Conservation (phyloP, 768 basidiomycete species). For the Neoboletus magnificus region DNA sequence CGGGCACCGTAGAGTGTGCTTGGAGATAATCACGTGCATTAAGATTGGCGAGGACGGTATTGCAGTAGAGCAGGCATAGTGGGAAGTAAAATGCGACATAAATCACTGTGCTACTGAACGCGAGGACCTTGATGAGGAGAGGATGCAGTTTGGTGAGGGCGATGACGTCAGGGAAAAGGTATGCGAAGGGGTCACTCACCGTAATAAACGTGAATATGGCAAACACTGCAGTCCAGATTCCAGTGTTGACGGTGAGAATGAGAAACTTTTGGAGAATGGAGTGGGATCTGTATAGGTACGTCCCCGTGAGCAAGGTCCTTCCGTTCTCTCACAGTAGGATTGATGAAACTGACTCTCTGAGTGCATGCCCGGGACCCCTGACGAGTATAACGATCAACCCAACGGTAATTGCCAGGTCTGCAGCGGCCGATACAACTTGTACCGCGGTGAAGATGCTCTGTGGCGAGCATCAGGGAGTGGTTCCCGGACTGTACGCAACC, state of each 20-base stretch:
- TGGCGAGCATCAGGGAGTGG: not conserved
- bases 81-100: conserved; percentile 9
- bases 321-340: not conserved
- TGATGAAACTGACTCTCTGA: not conserved
- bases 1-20: not conserved
- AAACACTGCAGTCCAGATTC: conserved; percentile 13
- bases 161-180: not conserved
- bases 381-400: not conserved
- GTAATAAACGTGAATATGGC: not conserved
- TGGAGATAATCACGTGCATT: conserved; percentile 3
- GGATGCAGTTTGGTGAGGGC: not conserved
- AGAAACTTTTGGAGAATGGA: conserved; percentile 6
- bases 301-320: not conserved
- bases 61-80: conserved; percentile 11
- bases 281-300: not conserved
- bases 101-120: not conserved
- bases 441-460: not conserved
- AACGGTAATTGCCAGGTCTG: conserved; percentile 2
- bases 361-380: not conserved
- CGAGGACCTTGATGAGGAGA: not conserved
- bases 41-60: conserved; percentile 9
- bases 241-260: conserved; percentile 11
- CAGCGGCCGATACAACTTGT: not conserved
- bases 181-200: not conserved
- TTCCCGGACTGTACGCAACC: not conserved